A percentile compares a stretch with the other conserved stretches of the same genome.
These are phyloP conservation scores for Ophiosphaerella herpotricha DNA, from an alignment of 2,329 filamentous ascomycete genomes.

Conservation along the genomic window DNA sequence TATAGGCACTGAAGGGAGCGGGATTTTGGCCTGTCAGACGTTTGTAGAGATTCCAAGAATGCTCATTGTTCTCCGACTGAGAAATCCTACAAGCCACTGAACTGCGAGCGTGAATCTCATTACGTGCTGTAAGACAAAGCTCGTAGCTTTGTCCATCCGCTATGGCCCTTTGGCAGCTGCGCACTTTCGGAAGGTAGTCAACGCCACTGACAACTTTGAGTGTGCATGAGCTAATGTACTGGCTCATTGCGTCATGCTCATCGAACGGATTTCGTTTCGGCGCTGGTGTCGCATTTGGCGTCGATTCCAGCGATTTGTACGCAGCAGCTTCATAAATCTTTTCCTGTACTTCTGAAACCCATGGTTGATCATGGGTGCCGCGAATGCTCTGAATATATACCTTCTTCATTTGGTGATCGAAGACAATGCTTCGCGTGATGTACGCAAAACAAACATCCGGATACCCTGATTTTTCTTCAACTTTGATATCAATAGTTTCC, in stretches of 20 bases:
- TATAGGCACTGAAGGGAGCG: slow-evolving; percentile 82
- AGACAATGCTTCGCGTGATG: slow-evolving; percentile 75
- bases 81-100: slow-evolving; percentile 29
- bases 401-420: slow-evolving; percentile 69
- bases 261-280: slow-evolving; percentile 39
- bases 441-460: slow-evolving; percentile 79
- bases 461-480: slow-evolving; percentile 41
- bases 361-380: slow-evolving; percentile 46
- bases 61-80: slow-evolving; percentile 39
- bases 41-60: slow-evolving; percentile 72
- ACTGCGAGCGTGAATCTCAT: slow-evolving; percentile 57
- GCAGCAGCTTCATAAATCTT: slow-evolving; percentile 36
- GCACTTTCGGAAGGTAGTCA: slow-evolving; percentile 69
- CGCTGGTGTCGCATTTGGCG: slow-evolving; percentile 31
- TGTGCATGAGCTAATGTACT: slow-evolving; percentile 32
- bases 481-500: slow-evolving; percentile 59
- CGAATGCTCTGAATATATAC: slow-evolving; percentile 72
- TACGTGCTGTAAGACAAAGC: slow-evolving; percentile 79
- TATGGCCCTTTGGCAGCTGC: slow-evolving; percentile 71
- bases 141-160: slow-evolving; percentile 83
- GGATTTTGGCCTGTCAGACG: slow-evolving; percentile 73
- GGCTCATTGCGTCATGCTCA: slow-evolving; percentile 27
- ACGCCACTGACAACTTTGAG: slow-evolving; percentile 13
- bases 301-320: slow-evolving; percentile 34
- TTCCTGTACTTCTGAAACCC: slow-evolving; percentile 51